Percentiles rank a stretch among this genome's conserved stretches.
Conservation (phyloP, 768 basidiomycete genomes). For the Auricularia sp. region DNA sequence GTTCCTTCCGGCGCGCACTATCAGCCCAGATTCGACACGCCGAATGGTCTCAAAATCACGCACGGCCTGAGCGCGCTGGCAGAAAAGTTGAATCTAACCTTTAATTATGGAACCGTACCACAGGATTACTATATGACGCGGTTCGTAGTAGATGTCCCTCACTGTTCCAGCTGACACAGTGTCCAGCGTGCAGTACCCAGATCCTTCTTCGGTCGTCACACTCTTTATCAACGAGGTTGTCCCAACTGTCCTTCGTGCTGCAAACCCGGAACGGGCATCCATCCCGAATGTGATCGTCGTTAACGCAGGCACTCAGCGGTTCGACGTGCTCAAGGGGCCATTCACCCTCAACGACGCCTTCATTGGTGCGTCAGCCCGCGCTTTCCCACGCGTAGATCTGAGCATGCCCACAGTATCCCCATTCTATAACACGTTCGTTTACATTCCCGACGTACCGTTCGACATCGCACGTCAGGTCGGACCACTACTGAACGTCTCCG, state of each 20-base stretch:
- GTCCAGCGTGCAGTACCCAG: constrained; percentile 42
- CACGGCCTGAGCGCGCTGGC: constrained; percentile 44
- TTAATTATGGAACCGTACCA: constrained; percentile 62
- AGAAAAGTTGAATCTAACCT: constrained; percentile 49
- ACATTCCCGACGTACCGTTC: constrained; percentile 44
- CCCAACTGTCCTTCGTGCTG: background rate
- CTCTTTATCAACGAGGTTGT: constrained; percentile 42
- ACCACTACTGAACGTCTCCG: constrained; percentile 11
- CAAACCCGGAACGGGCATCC: constrained; percentile 23
- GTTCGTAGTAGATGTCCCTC: too few relatives aligned
- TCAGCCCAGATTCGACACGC: constrained; percentile 48
- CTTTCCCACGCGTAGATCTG: background rate
- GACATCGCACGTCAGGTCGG: constrained; percentile 45
- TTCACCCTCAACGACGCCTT: constrained; percentile 79
- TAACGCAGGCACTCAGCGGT: constrained; percentile 57
- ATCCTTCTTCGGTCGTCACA: constrained; percentile 48
- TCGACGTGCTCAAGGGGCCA: constrained; percentile 47
- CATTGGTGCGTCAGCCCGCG: constrained; percentile 22
- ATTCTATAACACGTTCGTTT: constrained; percentile 58
- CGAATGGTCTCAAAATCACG: constrained; percentile 42
- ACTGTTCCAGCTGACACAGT: too few relatives aligned
- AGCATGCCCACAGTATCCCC: constrained; percentile 35
- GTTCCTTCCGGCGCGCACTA: constrained; percentile 20
- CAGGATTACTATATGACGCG: constrained; percentile 62
- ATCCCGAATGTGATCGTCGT: constrained; percentile 56